These are phyloP conservation scores for Solanum chiquidenum DNA, from an alignment of 257 asterid species.

Conservation along the genomic window DNA sequence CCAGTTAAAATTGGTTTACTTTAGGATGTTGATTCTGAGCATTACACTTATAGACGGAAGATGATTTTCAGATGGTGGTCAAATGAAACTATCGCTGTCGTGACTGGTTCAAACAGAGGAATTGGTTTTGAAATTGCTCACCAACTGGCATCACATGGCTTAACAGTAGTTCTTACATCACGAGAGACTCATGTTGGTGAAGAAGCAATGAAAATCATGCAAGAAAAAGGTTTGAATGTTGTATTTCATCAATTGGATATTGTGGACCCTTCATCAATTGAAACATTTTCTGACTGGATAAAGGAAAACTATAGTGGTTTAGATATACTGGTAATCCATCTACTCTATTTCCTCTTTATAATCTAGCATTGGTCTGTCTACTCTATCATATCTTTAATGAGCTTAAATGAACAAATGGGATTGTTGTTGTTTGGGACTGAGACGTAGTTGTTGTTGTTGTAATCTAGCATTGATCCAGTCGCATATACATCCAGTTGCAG, in stretches of 20 bases:
- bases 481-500: neutral
- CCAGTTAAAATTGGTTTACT: neutral
- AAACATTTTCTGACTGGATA: slow-evolving; percentile 49
- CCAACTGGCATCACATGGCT: slow-evolving; percentile 63
- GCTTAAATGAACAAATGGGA: neutral
- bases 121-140: slow-evolving; percentile 80
- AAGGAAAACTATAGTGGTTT: slow-evolving; percentile 56
- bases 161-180: slow-evolving; percentile 71
- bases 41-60: neutral
- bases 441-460: neutral
- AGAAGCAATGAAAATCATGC: slow-evolving; percentile 53
- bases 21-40: neutral
- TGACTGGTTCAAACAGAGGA: slow-evolving; percentile 93
- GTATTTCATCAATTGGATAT: slow-evolving; percentile 63
- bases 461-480: neutral
- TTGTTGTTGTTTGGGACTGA: neutral
- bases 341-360: neutral
- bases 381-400: neutral
- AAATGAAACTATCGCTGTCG: slow-evolving; percentile 63
- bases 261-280: slow-evolving; percentile 50
- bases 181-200: slow-evolving; percentile 56
- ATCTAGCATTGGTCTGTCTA: neutral
- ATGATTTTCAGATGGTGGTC: slow-evolving; percentile 75
- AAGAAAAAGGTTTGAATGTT: slow-evolving; percentile 55
- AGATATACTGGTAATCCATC: slow-evolving; percentile 58